Conservation (phyloP, 2,329 filamentous ascomycete species). For the Fusarium sp. region DNA sequence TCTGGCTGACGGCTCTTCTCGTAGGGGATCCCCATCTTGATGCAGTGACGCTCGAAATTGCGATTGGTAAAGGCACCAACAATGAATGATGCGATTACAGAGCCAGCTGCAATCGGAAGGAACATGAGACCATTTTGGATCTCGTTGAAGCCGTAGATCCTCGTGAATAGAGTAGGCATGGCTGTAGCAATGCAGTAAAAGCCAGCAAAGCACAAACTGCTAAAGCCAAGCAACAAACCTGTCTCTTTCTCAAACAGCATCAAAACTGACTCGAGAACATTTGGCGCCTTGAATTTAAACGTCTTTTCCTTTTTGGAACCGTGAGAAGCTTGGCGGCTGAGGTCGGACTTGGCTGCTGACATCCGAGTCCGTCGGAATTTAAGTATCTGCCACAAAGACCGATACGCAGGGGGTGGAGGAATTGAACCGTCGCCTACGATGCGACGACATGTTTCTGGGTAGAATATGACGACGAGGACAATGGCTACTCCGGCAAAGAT, state of each 20-base stretch:
- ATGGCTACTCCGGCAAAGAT: constrained; percentile 59
- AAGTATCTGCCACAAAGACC: constrained; percentile 49
- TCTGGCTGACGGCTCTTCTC: constrained; percentile 65
- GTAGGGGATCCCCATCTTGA: constrained; percentile 63
- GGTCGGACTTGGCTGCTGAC: constrained; percentile 2
- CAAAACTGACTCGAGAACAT: constrained; percentile 54
- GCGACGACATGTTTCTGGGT: constrained; percentile 65
- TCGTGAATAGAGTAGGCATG: constrained; percentile 56
- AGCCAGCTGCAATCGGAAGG: constrained; percentile 63
- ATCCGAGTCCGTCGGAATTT: constrained; percentile 32
- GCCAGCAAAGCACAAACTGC: constrained; percentile 60
- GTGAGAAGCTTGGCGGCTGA: constrained; percentile 27
- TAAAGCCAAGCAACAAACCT: constrained; percentile 58
- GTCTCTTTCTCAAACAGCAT: constrained; percentile 58
- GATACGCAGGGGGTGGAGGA: constrained; percentile 53
- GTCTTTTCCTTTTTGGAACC: constrained; percentile 28
- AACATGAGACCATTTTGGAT: constrained; percentile 66
- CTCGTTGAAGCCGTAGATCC: constrained; percentile 71
- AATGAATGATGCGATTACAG: constrained; percentile 58
- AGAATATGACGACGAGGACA: constrained; percentile 58
- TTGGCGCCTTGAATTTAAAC: constrained; percentile 55
- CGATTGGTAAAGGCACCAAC: constrained; percentile 71
- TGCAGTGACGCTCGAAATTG: constrained; percentile 74
- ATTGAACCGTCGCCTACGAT: constrained; percentile 67
- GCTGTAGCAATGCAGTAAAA: constrained; percentile 62